These are phyloP conservation scores for Rhizopus delemar DNA, from an alignment of 371 early-diverging fungal genomes.

Conservation along the genomic window DNA sequence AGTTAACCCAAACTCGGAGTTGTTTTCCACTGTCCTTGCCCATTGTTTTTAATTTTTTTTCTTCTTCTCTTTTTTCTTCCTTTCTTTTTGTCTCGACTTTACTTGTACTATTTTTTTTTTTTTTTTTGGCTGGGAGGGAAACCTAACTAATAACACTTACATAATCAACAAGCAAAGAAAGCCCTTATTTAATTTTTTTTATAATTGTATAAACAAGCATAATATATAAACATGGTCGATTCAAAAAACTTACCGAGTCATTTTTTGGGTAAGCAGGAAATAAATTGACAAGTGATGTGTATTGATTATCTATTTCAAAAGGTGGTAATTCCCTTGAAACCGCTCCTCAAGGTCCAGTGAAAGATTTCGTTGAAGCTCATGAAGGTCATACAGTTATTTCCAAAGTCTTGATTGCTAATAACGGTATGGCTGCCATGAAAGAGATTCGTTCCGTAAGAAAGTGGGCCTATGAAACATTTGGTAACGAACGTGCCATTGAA, in stretches of 20 bases:
- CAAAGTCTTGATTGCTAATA: slow-evolving; percentile 96
- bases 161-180: too few relatives aligned
- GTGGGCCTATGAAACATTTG: slow-evolving; percentile 98
- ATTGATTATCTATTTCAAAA: slow-evolving; percentile 15
- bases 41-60: slow-evolving; percentile 13
- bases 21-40: slow-evolving; percentile 3
- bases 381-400: slow-evolving; percentile 88
- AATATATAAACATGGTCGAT: slow-evolving; percentile 15
- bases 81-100: slow-evolving; percentile 1
- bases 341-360: slow-evolving; percentile 61
- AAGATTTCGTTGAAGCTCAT: slow-evolving; percentile 76
- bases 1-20: slow-evolving; percentile 6
- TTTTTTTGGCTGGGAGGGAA: neutral
- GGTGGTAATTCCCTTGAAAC: slow-evolving; percentile 64
- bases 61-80: slow-evolving; percentile 20
- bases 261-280: slow-evolving; percentile 27
- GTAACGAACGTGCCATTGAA: slow-evolving; percentile 92
- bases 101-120: slow-evolving; percentile 7
- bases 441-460: slow-evolving; percentile 97
- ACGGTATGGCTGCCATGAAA: slow-evolving; percentile 99
- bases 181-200: too few relatives aligned
- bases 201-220: neutral
- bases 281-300: neutral
- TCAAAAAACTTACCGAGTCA: slow-evolving; percentile 27
- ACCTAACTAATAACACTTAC: neutral